Conservation (phyloP, 306 rosid genomes). For the Echinosophora koreensis region DNA sequence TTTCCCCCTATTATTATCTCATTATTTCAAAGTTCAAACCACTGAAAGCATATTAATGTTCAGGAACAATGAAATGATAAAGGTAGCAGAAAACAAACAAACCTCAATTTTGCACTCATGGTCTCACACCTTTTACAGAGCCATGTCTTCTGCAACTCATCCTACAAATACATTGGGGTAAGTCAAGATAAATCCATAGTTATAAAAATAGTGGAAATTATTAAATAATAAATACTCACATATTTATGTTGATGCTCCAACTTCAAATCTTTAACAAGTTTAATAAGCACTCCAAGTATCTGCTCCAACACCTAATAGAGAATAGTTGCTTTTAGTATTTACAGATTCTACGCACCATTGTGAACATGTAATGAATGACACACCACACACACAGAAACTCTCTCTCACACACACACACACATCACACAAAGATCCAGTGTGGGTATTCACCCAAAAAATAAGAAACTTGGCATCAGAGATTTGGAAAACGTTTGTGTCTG, state of each 20-base stretch:
- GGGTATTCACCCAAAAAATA: background rate
- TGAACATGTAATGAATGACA: constrained; percentile 35
- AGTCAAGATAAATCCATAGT: constrained; percentile 30
- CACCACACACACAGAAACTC: constrained; percentile 26
- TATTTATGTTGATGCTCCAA: constrained; percentile 92
- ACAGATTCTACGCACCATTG: constrained; percentile 16
- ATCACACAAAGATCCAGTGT: background rate
- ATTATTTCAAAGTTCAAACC: constrained; percentile 12
- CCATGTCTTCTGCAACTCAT: constrained; percentile 89
- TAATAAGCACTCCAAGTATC: constrained; percentile 87
- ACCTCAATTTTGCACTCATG: constrained; percentile 94
- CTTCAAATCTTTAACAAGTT: constrained; percentile 93
- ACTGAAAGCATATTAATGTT: background rate
- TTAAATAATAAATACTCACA: constrained; percentile 54
- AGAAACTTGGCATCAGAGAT: background rate
- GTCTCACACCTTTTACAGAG: constrained; percentile 94
- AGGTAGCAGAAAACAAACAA: constrained; percentile 41
- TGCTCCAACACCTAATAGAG: constrained; percentile 86
- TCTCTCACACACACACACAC: background rate
- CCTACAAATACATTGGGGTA: constrained; percentile 54
- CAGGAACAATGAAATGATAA: constrained; percentile 35
- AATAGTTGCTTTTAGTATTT: constrained; percentile 35
- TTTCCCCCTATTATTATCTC: background rate
- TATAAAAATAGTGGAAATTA: constrained; percentile 39
- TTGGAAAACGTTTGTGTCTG: constrained; percentile 13